Conservation (phyloP, 78 protist genomes). For the Diacronema lutheri region DNA sequence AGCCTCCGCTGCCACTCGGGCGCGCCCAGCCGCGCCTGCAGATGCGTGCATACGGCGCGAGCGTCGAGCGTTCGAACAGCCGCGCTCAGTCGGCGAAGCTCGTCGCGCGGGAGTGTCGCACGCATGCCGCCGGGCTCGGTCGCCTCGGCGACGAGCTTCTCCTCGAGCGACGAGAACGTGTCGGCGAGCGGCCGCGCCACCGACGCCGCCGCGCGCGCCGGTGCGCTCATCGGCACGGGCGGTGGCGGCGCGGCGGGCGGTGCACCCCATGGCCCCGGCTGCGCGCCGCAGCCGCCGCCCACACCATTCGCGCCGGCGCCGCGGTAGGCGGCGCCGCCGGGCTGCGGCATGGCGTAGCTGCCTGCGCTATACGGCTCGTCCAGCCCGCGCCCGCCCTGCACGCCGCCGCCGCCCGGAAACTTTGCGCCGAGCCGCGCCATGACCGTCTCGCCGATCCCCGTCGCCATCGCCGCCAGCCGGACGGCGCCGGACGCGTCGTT, state of each 20-base stretch:
- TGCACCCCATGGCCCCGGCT: too few species aligned
- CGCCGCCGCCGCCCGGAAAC: neutral
- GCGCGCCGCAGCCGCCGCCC: too few species aligned
- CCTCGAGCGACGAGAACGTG: neutral
- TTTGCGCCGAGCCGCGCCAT: neutral
- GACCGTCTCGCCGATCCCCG: neutral
- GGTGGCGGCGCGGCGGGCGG: neutral
- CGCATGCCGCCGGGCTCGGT: conserved; percentile 24
- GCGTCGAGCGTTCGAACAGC: neutral
- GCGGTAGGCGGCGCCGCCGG: neutral
- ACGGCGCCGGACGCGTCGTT: neutral
- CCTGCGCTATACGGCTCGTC: neutral
- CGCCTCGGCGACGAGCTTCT: neutral
- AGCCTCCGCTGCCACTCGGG: conserved; percentile 18
- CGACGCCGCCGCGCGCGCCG: neutral
- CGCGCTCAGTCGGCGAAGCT: neutral
- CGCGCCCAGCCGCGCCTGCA: neutral
- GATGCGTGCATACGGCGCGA: neutral
- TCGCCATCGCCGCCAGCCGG: neutral
- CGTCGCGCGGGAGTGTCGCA: neutral
- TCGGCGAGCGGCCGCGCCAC: neutral
- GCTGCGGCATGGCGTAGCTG: too few species aligned
- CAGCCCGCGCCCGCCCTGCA: neutral
- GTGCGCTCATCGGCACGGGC: neutral
- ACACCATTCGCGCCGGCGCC: neutral